Evolutionary conservation across 2,329 filamentous ascomycete genomes (phyloP), one percentile per base, ranked within the genome.

Genomic region (Penicillium paneum): DNA sequence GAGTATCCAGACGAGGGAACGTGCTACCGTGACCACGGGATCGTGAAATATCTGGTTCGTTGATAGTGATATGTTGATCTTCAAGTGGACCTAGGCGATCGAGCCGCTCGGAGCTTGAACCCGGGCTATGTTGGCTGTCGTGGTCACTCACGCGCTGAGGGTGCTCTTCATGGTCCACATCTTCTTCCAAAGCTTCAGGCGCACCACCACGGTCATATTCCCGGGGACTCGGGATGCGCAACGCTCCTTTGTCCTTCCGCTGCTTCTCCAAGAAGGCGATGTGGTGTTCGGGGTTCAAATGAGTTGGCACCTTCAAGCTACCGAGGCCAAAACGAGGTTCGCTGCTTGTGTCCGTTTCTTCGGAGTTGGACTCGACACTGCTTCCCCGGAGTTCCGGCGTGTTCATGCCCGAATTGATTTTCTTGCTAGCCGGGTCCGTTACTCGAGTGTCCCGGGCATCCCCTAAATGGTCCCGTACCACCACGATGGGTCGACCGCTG

Each of bases 181-280:
- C 72, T 34, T 79, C 76, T 8, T 79, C 78, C 13, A 89, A 69
- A 19, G 79, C 75, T 62, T 85, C 75, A 3, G 92, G 92, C 10
- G 86, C 79, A 57, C 90, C 81, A 26, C 93, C 94, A 47, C 85
- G 84, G 64, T 99, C 94, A 45, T 88, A 92, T 67, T 97, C 94
- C 64, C 92, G 81, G 1, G 94, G 94, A 19, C 92, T 92, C 0
- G 94, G 94, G 64, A 99, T 97, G 38, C 91, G 87, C 40, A 97
- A 76, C 0, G 91, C 85, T 32, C 86, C 85, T 49, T 85, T 87
- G 52, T 89, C 86, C 58, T 85, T 84, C 35, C 91, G 84, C 70
- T 97, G 93, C 31, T 88, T 87, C 70, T 96, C 85, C 13, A 97
- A 72, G 65, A 97, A 94, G 6, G 89, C 89, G 66, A 97, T 95